A percentile compares a stretch with the other conserved stretches of the same genome.
Evolutionary conservation across 306 rosid genomes (phyloP).

Genomic region (Sicyos edulis): DNA sequence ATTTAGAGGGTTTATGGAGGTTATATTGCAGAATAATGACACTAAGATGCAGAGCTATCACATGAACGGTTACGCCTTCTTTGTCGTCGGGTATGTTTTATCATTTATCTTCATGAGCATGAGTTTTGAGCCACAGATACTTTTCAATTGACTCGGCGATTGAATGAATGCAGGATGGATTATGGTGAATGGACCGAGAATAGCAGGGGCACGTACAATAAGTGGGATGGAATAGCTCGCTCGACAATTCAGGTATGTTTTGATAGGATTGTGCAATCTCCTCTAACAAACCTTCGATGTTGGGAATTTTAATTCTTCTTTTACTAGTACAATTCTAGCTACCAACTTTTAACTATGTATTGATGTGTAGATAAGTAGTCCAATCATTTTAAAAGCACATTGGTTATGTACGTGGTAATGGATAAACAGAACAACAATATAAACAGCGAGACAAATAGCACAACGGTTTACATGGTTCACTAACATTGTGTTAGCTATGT

Average conservation of each 20-base stretch:
- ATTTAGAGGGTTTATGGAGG: conserved; percentile 85
- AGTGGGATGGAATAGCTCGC: conserved; percentile 99
- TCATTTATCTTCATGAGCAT: conserved; percentile 12
- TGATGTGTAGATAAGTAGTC: no score
- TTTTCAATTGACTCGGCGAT: conserved; percentile 8
- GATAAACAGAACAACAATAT: no score
- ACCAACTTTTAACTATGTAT: no score
- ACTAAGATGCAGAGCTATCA: conserved; percentile 90
- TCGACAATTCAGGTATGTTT: conserved; percentile 58
- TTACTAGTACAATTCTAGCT: no score
- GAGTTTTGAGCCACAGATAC: neutral
- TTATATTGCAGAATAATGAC: conserved; percentile 80
- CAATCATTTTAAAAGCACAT: no score
- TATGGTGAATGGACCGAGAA: conserved; percentile 90
- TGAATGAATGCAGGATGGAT: conserved; percentile 68
- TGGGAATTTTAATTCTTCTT: no score
- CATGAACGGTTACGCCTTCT: conserved; percentile 81
- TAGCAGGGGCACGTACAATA: conserved; percentile 92
- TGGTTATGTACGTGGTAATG: no score
- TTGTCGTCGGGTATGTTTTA: conserved; percentile 74
- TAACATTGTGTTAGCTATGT: no score
- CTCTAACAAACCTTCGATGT: no score
- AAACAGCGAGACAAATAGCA: no score
- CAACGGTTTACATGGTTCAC: no score
- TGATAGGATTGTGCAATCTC: no score